A percentile compares a stretch with the other conserved stretches of the same genome.
Conservation (phyloP, 2,329 filamentous ascomycete genomes). For the Paraconiothyrium sp. region DNA sequence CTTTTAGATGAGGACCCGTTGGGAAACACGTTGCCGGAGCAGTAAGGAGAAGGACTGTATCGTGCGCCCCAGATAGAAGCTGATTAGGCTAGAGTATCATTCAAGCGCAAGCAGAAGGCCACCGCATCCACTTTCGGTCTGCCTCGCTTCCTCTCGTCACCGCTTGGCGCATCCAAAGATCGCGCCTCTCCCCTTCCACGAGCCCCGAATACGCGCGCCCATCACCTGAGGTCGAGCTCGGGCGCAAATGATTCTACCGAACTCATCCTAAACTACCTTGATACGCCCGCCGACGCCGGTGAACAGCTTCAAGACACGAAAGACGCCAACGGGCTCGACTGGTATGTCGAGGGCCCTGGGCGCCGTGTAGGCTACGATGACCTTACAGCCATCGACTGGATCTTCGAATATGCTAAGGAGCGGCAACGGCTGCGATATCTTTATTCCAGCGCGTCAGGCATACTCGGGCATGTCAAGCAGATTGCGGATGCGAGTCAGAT, state of each 20-base stretch:
- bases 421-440: constrained; percentile 85
- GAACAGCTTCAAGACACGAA: constrained; percentile 54
- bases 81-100: constrained; percentile 63
- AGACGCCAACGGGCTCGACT: constrained; percentile 68
- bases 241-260: constrained; percentile 45
- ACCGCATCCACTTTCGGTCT: constrained; percentile 52
- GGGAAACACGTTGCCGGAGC: constrained; percentile 58
- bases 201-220: constrained; percentile 35
- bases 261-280: constrained; percentile 54
- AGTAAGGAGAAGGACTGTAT: constrained; percentile 36
- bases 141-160: constrained; percentile 56
- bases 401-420: constrained; percentile 98
- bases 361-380: constrained; percentile 94
- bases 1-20: constrained; percentile 67
- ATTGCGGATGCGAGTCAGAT: constrained; percentile 87
- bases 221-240: constrained; percentile 31
- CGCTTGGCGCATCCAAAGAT: constrained; percentile 41
- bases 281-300: constrained; percentile 49
- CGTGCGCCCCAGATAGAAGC: background rate
- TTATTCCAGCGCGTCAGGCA: constrained; percentile 71
- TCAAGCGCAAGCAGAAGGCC: constrained; percentile 74
- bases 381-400: constrained; percentile 98
- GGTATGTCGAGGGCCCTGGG: constrained; percentile 89
- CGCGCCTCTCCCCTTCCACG: constrained; percentile 41
- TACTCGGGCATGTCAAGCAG: constrained; percentile 77